These are phyloP conservation scores for Umbelopsis sp. DNA, from an alignment of 192 early-diverging fungal genomes.

Conservation along the genomic window DNA sequence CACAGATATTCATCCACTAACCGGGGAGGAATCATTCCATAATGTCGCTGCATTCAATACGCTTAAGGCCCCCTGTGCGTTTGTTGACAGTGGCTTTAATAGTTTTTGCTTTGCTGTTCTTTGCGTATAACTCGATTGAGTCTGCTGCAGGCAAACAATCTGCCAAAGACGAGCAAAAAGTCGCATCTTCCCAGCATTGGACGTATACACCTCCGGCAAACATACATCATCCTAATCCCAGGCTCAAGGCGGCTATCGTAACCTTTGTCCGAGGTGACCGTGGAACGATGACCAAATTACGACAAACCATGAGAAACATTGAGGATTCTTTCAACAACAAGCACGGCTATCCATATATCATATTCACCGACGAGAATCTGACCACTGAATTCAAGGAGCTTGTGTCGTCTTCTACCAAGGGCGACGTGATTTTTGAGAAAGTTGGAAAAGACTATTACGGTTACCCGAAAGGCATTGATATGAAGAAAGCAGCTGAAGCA, in stretches of 20 bases:
- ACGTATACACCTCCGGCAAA: background rate
- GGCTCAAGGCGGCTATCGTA: constrained; percentile 31
- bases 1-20: too few species aligned
- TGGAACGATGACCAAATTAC: constrained; percentile 18
- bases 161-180: background rate
- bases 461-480: constrained; percentile 27
- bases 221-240: constrained; percentile 24
- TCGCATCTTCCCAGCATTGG: background rate
- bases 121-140: background rate
- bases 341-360: constrained; percentile 38
- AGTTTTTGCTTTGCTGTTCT: background rate
- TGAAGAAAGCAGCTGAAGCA: constrained; percentile 28
- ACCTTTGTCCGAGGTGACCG: constrained; percentile 28
- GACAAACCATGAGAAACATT: constrained; percentile 34
- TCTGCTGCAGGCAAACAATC: background rate
- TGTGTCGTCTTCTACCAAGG: constrained; percentile 18
- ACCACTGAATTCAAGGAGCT: constrained; percentile 38
- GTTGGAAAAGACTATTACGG: constrained; percentile 29
- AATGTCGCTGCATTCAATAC: too few species aligned
- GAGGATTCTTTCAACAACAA: constrained; percentile 38
- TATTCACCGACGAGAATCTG: constrained; percentile 32
- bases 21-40: too few species aligned
- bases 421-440: constrained; percentile 31
- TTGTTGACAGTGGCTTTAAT: background rate
- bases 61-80: too few species aligned